Base-by-base conservation (phyloP, 495 filamentous ascomycete species). In the Aspergillus wentii region DNA sequence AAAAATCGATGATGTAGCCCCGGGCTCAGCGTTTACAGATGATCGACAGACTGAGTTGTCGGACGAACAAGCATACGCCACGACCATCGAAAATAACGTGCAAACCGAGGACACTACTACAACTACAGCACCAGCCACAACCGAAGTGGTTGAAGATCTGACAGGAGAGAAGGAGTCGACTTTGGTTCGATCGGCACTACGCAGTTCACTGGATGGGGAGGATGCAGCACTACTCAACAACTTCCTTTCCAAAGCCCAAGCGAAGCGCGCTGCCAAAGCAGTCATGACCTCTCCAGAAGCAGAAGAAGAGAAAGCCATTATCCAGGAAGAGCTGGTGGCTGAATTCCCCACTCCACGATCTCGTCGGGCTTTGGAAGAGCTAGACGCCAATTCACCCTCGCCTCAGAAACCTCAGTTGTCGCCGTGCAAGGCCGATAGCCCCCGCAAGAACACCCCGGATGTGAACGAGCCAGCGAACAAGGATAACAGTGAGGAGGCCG, bases 151-250 rank as follows among this genome's bases (percentile, higher is more conserved):
- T 25, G 51, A 41, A 20, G 52, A 57, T 10, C 26, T 64, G 20
- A 58, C 59, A 0, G 49, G 50, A 17, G 52, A 58, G 33, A 59
- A 62, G 44, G 55, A 68, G 31, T 57, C 59, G 15, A 64, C 51
- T 4, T 40, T 67, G 14, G 62, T 67, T 14, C 60, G 64, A 38
- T 68, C 67, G 27, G 64, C 66, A 23, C 48, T 68, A 5, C 55
- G 62, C 33, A 69, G 62, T 48, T 66, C 65, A 14, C 44, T 68
- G n/a, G 64, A 64, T 35, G 65, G 72, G 43, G 74, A 78, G 34
- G 77, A 82, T 57, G 75, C 76, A 2, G 75, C 61, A 32, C 46
- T 82, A 15, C 66, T 83, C 17, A 78, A 76, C 44, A 72, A 75
- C 33, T 83, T 82, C 48, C 58, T 83, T 20, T 75, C 66, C 38